Conservation (phyloP, 2,329 filamentous ascomycete genomes). For the Grosmannia serpens region DNA sequence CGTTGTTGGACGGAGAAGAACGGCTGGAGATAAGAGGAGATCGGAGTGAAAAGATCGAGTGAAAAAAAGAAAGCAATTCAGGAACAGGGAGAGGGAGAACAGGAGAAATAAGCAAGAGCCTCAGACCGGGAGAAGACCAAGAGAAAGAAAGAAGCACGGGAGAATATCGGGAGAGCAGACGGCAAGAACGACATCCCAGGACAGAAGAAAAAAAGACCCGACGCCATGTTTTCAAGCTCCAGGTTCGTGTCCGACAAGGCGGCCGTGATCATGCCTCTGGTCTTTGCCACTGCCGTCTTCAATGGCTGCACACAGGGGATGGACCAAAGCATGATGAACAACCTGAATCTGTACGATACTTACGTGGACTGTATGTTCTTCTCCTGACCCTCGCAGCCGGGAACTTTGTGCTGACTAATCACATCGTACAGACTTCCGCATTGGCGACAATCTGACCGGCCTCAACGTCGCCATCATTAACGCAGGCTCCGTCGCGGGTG, state of each 20-base stretch:
- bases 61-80: too few relatives aligned
- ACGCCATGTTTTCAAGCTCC: background rate
- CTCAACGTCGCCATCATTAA: conserved; percentile 4
- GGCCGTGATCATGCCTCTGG: conserved; percentile 1
- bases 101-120: too few relatives aligned
- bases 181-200: background rate
- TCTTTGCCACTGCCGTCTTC: conserved; percentile 4
- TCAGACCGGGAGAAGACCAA: background rate
- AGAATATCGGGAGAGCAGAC: background rate
- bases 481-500: conserved; percentile 1
- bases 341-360: background rate
- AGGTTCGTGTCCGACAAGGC: background rate
- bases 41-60: background rate
- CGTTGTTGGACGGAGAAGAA: background rate
- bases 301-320: conserved; percentile 3
- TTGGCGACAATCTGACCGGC: background rate
- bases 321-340: conserved; percentile 4
- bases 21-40: background rate
- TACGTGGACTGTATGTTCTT: background rate
- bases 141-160: background rate
- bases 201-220: background rate
- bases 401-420: background rate
- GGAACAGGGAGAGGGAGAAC: background rate
- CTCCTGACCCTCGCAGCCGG: background rate
- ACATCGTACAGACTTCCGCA: background rate